Conservation (phyloP, 495 filamentous ascomycete species). For the Neurospora hispaniola region DNA sequence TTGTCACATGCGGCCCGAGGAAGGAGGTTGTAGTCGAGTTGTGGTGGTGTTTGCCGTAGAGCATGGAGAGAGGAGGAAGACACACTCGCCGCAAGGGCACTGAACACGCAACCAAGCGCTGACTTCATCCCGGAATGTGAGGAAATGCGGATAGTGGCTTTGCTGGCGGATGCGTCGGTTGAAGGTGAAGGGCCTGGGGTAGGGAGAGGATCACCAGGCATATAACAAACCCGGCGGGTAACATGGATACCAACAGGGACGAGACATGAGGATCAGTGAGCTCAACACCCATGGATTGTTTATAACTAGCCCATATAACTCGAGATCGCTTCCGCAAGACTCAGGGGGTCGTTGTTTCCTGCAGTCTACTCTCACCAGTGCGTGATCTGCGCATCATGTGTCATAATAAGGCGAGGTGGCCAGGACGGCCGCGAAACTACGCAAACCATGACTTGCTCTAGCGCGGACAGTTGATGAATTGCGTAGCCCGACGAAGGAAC, state of each 20-base stretch:
- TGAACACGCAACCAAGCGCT: background rate
- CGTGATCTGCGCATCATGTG: background rate
- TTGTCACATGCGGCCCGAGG: slow-evolving; percentile 2
- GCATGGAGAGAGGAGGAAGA: background rate
- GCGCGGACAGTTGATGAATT: background rate
- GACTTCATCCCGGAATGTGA: background rate
- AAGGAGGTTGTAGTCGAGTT: background rate
- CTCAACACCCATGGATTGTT: background rate
- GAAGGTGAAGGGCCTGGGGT: background rate
- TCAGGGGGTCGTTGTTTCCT: background rate
- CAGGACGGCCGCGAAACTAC: background rate
- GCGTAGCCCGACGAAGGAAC: background rate
- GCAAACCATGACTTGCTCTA: background rate
- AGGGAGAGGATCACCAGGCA: background rate
- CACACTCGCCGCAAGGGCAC: background rate
- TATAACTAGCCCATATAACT: background rate
- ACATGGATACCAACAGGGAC: background rate
- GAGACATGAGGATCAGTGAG: background rate
- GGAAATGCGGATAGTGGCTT: background rate
- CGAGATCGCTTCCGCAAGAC: background rate
- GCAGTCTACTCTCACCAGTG: background rate
- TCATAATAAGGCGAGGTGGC: background rate
- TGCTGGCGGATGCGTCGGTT: background rate
- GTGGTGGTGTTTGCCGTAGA: background rate
- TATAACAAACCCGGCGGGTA: background rate